phyloP scores from a whole-genome alignment of 345 rosid species.

The Moricandia moricandioides region DNA sequence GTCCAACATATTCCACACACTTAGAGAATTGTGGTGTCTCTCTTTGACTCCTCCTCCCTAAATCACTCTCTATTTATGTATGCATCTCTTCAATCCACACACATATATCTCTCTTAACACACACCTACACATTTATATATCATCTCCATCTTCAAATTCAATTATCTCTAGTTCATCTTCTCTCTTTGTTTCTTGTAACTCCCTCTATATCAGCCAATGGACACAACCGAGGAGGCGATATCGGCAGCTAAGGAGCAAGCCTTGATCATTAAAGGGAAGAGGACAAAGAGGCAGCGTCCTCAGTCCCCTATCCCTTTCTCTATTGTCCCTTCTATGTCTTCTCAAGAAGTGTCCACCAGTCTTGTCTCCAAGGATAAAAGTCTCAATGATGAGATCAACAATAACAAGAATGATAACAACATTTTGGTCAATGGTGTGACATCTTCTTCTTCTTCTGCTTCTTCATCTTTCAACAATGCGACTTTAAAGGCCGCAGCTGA shows the following conservation, averaged over 20 bases:
- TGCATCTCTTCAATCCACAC: conserved; percentile 38
- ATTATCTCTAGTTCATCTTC: conserved; percentile 1
- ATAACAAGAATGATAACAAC: conserved; percentile 17
- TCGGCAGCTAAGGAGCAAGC: conserved; percentile 38
- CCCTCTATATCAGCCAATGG: conserved; percentile 33
- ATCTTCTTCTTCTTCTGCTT: conserved; percentile 33
- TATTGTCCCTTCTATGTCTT: conserved; percentile 38
- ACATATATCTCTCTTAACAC: conserved; percentile 29
- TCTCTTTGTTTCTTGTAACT: background rate
- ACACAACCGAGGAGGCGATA: conserved; percentile 42
- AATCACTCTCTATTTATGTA: conserved; percentile 38
- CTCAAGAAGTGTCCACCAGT: conserved; percentile 31
- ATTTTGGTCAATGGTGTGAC: conserved; percentile 4
- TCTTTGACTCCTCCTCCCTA: conserved; percentile 39
- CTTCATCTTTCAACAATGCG: conserved; percentile 39
- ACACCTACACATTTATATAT: conserved; percentile 9
- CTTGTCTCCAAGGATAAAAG: conserved; percentile 27
- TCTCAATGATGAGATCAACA: conserved; percentile 26
- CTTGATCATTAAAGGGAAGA: conserved; percentile 62
- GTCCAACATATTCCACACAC: conserved; percentile 43
- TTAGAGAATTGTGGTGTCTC: conserved; percentile 40
- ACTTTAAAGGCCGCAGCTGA: conserved; percentile 44
- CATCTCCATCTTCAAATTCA: conserved; percentile 23
- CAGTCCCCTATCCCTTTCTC: conserved; percentile 58
- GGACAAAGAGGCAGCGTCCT: conserved; percentile 72